Evolutionary conservation across 768 basidiomycete genomes (phyloP), one percentile per base, ranked within the genome.

Genomic region (Leccinum pellstonianum): DNA sequence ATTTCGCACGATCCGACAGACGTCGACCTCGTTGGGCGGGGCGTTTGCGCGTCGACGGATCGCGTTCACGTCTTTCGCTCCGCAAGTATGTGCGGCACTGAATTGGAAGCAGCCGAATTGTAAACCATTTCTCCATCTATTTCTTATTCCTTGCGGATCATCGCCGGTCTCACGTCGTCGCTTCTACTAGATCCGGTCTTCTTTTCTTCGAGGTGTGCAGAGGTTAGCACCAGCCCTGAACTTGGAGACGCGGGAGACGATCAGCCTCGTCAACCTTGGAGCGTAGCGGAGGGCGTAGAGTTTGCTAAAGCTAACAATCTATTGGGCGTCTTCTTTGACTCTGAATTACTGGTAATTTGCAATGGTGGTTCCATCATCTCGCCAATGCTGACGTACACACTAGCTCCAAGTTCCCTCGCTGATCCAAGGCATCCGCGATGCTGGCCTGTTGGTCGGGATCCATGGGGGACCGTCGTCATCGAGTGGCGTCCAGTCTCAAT

Each of bases 51-150:
- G 90, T 57, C 81, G 95, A 53, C 88, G 88, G 65, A 85, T 98
- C 61, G 85, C 93, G n/a, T 94, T 99, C 70, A 88, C 88, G 41
- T 96, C 94, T 6, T 98, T 91, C 73, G 89, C 90, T 52, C 92
- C 95, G 9, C 87, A 91, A 70, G 84, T 94, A 0, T 96, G 94
- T 73, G 86, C 91, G 8, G 88, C 91, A 15, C 75, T 98, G 57
- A 98, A 99, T 69, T 98, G 96, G 97, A 99, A 99, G 75, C 96
- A 99, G 75, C 96, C 96, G 12, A 98, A 98, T 73, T 98, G 96
- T 93, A 76, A 75, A 41, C n/a, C n/a, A n/a, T 43, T 43, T 38
- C 25, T 46, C 52, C 38, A 35, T 59, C 56, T 64, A 46, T 59
- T 63, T 49, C 43, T 46, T n/a, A 64, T 59, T 63, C 3, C 50